Base-by-base conservation (phyloP, 176 grass and related monocot genomes). In the Tillandsia fasciculata region DNA sequence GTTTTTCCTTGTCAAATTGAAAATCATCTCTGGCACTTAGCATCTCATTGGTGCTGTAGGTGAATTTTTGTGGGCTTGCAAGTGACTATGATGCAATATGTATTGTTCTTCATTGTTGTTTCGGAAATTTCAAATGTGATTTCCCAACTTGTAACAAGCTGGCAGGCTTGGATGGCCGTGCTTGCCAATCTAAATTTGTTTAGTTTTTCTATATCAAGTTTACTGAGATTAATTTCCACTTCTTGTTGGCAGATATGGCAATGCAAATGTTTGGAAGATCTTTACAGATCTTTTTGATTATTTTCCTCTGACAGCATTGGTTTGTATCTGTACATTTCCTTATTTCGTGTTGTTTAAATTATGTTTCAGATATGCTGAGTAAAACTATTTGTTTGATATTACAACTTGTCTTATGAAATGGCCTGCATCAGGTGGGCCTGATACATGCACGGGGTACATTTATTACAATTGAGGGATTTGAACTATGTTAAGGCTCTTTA, bases 251-350 rank as follows among this genome's bases (percentile, higher is more conserved):
- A 97, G 93, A 85, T 97, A 97, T 42, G 89, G 93, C 48, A 97
- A 85, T 28, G 93, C 93, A 73, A 97, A 89, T 42, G 93, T 97
- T 22, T 97, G 93, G 93, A 97, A 97, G 91, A 97, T 81, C 28
- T 97, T 97, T 64, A 97, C 93, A 13, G 93, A 97, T 69, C 81
- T 97, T 7, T 97, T 97, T 58, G 93, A 97, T 77, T 97, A 92
- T 76, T 92, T 97, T 70, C 93, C 93, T 2, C 74, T 97, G 81
- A 97, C 93, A 1, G 89, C 93, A 83, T 66, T 97, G 89, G 93
- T 97, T 56, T 52, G 83, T 87, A 64, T 26, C 73, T 12, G 29
- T 65, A 10, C 71, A 57, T 71, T 77, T 67, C 11, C 33, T 71
- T 67, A 65, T 48, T 18, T 71, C 49, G 13, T 17, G n/a, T 57